These are phyloP conservation scores for Lasiodiplodia sp. DNA, from an alignment of 2,329 filamentous ascomycete genomes.

Conservation along the genomic window DNA sequence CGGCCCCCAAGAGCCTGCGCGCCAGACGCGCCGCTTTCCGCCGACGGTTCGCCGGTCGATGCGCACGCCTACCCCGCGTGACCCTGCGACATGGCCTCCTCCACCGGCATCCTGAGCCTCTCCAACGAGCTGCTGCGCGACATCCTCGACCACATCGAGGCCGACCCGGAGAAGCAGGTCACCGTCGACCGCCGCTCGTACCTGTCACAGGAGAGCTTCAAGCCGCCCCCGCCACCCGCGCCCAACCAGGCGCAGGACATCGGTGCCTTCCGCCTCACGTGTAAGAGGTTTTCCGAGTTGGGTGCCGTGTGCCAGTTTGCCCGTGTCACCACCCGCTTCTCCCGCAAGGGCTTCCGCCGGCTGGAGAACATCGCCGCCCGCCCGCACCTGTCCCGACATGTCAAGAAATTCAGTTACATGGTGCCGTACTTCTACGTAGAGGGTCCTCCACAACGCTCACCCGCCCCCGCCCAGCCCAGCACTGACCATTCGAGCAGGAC, in stretches of 20 bases:
- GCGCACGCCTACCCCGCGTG: conserved; percentile 40
- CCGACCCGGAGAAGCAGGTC: conserved; percentile 59
- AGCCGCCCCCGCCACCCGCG: conserved; percentile 50
- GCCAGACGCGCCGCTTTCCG: neutral
- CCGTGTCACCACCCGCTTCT: conserved; percentile 60
- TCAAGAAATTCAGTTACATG: conserved; percentile 68
- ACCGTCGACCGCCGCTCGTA: conserved; percentile 59
- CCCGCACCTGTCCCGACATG: conserved; percentile 59
- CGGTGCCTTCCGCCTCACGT: conserved; percentile 57
- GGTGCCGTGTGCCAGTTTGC: conserved; percentile 61
- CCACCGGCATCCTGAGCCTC: conserved; percentile 46
- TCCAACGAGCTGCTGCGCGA: conserved; percentile 60
- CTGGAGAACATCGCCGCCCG: conserved; percentile 59
- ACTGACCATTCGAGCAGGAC: conserved; percentile 38
- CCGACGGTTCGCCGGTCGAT: conserved; percentile 35
- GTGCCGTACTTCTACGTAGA: conserved; percentile 65
- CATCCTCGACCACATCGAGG: conserved; percentile 60
- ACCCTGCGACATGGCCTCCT: conserved; percentile 34
- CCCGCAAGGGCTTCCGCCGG: conserved; percentile 56
- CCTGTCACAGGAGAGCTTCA: conserved; percentile 61
- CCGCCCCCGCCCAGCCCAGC: conserved; percentile 38
- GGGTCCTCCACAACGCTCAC: conserved; percentile 48
- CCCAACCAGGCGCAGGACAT: conserved; percentile 54
- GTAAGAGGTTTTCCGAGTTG: conserved; percentile 58
- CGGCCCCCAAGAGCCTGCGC: neutral